Conservation (phyloP, 768 basidiomycete species). For the Boletus subparvulus region DNA sequence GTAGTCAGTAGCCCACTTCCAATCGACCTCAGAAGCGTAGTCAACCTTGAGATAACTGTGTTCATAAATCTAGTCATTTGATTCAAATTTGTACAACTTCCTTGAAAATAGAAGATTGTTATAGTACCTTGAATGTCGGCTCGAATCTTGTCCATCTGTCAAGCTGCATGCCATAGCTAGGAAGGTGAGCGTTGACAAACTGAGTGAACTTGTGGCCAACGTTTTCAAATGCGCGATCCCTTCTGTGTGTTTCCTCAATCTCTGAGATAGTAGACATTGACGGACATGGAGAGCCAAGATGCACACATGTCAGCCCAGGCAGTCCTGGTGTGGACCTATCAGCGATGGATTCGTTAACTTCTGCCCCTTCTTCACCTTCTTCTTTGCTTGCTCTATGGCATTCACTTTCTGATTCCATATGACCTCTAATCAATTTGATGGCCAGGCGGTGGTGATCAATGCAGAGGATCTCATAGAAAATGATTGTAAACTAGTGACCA, state of each 20-base stretch:
- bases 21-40: conserved; percentile 11
- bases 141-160: neutral
- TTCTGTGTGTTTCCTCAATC: neutral
- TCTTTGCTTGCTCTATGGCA: neutral
- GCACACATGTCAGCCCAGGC: neutral
- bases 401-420: neutral
- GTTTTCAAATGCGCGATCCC: neutral
- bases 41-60: neutral
- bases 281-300: neutral
- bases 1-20: conserved; percentile 26
- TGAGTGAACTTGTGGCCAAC: neutral
- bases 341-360: neutral
- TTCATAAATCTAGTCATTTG: neutral
- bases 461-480: conserved; percentile 4
- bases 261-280: neutral
- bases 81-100: too few species aligned
- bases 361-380: neutral
- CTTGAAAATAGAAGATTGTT: too few species aligned
- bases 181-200: neutral
- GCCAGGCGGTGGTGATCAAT: conserved; percentile 12
- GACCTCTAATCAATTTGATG: conserved; percentile 1
- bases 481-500: neutral
- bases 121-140: neutral
- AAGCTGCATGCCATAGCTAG: neutral
- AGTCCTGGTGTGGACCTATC: neutral